Evolutionary conservation across 805 yeast species (phyloP).

Genomic region (Metschnikowia hibisci): DNA sequence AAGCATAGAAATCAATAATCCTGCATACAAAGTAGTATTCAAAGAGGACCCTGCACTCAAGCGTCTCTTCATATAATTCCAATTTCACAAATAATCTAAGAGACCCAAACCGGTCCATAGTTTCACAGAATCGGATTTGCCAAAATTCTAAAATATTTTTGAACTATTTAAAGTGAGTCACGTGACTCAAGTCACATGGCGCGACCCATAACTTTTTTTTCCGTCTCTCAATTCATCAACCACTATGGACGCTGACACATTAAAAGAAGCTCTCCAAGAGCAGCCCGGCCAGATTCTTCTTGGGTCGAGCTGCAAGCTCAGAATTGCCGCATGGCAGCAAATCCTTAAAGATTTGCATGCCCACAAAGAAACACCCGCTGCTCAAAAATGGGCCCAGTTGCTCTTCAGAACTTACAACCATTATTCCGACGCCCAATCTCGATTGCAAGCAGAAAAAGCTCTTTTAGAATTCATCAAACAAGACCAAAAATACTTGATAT

Average conservation of each 20-base stretch:
- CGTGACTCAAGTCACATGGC: background rate
- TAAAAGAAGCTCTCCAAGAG: slow-evolving; percentile 16
- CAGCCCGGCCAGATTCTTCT: slow-evolving; percentile 20
- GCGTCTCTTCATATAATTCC: too few species aligned
- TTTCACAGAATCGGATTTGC: too few species aligned
- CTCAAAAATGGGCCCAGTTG: slow-evolving; percentile 20
- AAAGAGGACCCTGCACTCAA: too few species aligned
- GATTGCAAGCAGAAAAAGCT: slow-evolving; percentile 37
- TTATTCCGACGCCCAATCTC: slow-evolving; percentile 50
- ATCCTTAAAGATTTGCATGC: slow-evolving; percentile 23
- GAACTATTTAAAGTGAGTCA: too few species aligned
- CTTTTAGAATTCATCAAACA: slow-evolving; percentile 34
- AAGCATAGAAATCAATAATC: too few species aligned
- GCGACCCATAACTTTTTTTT: slow-evolving; percentile 1
- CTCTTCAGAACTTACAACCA: slow-evolving; percentile 47
- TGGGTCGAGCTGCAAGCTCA: slow-evolving; percentile 33
- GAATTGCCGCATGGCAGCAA: slow-evolving; percentile 33
- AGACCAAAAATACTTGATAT: slow-evolving; percentile 31
- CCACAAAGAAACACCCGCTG: slow-evolving; percentile 13
- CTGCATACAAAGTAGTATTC: too few species aligned
- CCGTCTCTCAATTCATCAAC: background rate
- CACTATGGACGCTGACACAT: slow-evolving; percentile 2
- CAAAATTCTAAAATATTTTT: too few species aligned
- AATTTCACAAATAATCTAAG: too few species aligned
- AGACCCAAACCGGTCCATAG: too few species aligned